Conservation (phyloP, 352 stramenopile genomes). For the Paralagenidium karlingii region DNA sequence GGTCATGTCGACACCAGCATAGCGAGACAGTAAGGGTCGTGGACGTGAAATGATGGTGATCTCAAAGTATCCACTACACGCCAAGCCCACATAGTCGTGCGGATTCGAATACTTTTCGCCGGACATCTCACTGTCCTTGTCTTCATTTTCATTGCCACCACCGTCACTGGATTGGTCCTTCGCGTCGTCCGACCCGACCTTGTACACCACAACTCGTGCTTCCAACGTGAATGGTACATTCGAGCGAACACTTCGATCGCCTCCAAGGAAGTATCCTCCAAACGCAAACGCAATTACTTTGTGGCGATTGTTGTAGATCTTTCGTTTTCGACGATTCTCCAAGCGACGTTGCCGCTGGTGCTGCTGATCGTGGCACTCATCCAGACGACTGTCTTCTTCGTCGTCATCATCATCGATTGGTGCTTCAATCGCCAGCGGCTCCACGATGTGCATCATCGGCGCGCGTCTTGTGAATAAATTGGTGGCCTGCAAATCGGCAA, state of each 20-base stretch:
- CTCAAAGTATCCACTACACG: constrained; percentile 63
- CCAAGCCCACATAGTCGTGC: constrained; percentile 24
- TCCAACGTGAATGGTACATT: constrained; percentile 58
- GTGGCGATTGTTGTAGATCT: background rate
- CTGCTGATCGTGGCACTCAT: no score
- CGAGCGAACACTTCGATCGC: constrained; percentile 48
- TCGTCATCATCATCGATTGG: no score
- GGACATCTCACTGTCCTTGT: background rate
- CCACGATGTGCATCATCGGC: no score
- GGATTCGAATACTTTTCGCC: background rate
- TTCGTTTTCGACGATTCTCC: constrained; percentile 43
- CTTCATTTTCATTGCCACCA: no score
- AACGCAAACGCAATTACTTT: constrained; percentile 37
- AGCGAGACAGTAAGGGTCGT: background rate
- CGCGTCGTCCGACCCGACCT: no score
- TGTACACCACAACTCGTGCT: constrained; percentile 7
- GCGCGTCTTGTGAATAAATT: no score
- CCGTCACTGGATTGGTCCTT: no score
- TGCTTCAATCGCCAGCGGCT: no score
- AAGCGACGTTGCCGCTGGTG: constrained; percentile 34
- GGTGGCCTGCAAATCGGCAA: constrained; percentile 35
- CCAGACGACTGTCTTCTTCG: no score
- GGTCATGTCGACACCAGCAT: constrained; percentile 27
- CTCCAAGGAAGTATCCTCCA: constrained; percentile 25
- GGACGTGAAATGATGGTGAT: constrained; percentile 30